These are phyloP conservation scores for Ampelomyces quisqualis DNA, from an alignment of 2,329 filamentous ascomycete genomes.

Conservation along the genomic window DNA sequence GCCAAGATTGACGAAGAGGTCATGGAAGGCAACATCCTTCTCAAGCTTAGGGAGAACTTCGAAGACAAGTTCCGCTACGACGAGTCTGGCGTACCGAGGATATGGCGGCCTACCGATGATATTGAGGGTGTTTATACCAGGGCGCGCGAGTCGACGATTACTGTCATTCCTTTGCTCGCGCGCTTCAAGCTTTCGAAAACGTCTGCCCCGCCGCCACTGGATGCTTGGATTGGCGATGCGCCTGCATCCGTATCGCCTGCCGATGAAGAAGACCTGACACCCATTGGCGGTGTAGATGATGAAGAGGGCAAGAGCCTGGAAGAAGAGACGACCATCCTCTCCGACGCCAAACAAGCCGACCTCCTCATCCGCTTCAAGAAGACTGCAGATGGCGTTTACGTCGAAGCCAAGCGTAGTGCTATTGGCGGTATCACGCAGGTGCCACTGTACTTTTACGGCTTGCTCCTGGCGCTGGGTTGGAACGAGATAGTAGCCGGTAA, in stretches of 20 bases:
- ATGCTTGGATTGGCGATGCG: conserved; percentile 76
- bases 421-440: conserved; percentile 94
- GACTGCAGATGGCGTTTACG: conserved; percentile 94
- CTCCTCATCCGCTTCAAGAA: conserved; percentile 96
- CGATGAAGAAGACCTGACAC: conserved; percentile 84
- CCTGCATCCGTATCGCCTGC: conserved; percentile 73
- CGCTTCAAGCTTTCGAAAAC: conserved; percentile 78
- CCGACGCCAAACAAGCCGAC: conserved; percentile 86
- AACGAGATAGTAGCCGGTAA: conserved; percentile 94
- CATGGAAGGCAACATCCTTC: conserved; percentile 92
- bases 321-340: conserved; percentile 94
- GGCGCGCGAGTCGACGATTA: conserved; percentile 87
- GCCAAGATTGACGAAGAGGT: conserved; percentile 95
- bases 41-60: conserved; percentile 97
- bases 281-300: conserved; percentile 92
- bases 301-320: conserved; percentile 92
- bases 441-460: conserved; percentile 88
- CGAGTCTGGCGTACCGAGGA: conserved; percentile 87
- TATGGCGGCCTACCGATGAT: conserved; percentile 95
- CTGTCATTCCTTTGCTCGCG: conserved; percentile 83
- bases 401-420: conserved; percentile 94
- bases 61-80: conserved; percentile 99
- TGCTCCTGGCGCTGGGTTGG: conserved; percentile 92
- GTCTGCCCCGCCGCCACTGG: conserved; percentile 75
- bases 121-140: conserved; percentile 94